Evolutionary conservation across 2,329 filamentous ascomycete genomes (phyloP), one percentile per base, ranked within the genome.

Genomic region (Aspergillus pseudotamarii): DNA sequence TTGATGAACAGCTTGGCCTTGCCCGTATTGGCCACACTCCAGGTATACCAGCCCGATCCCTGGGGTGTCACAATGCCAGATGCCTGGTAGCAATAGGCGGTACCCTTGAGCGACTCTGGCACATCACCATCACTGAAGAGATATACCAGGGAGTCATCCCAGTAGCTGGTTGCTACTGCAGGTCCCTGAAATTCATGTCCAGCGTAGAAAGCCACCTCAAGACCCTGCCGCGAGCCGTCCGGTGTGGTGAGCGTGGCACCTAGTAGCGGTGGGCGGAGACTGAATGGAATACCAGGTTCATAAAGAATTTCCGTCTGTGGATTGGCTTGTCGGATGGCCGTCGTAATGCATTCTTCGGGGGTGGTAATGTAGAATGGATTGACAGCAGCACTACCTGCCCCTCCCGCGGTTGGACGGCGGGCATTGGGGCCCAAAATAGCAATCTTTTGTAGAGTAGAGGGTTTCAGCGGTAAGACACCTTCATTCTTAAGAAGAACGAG

Each of bases 341-440:
- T n/a, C 16, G 26, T 34, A 23, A 60, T n/a, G 6, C 58, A 60
- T 6, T 61, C 59, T 34, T 57, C 48, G 21, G 58, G 58, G 2
- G 26, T 64, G 3, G 46, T 60, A 16, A 38, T 16, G 21, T 64
- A 62, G n/a, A 57, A 57, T 6, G 63, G 60, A 12, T 63, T 60
- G 14, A 63, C 57, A 32, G 41, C 32, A 10, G 63, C 63, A 28
- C 60, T 62, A 2, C 63, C 63, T 4, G 30, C 32, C 9, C 63
- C 63, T 21, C 59, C 55, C 3, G 60, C 60, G 6, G 59, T 55
- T 26, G 59, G 54, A 9, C 45, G 51, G 4, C 45, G 50, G 1
- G 63, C 63, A 26, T 59, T 57, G 9, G 61, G 57, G 10, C 63
- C 63, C 23, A 65, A 38, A 8, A 65, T 36, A 11, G 60, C 60